A percentile compares a stretch with the other conserved stretches of the same genome.
These are phyloP conservation scores for Turritis glabra DNA, from an alignment of 345 rosid genomes.

Conservation along the genomic window DNA sequence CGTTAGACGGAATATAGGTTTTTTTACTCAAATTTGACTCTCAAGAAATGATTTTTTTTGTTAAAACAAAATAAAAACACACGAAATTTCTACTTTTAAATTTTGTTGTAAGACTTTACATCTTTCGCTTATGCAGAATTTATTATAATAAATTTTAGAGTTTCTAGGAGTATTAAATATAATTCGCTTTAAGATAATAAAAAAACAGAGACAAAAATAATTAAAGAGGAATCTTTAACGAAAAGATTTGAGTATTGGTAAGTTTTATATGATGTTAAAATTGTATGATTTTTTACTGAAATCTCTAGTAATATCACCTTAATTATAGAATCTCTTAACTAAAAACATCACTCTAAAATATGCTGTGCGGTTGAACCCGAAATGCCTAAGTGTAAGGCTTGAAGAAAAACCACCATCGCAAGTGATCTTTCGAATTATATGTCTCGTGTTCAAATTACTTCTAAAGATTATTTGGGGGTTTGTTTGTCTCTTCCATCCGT, in stretches of 20 bases:
- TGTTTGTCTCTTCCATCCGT: background rate
- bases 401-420: background rate
- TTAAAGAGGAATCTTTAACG: too few species aligned
- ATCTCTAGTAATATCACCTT: background rate
- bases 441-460: too few species aligned
- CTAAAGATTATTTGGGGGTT: background rate
- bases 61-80: background rate
- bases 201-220: too few species aligned
- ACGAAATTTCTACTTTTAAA: background rate
- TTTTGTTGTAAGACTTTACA: background rate
- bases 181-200: too few species aligned
- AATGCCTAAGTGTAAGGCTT: background rate
- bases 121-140: too few species aligned
- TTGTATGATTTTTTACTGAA: background rate
- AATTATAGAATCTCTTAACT: background rate
- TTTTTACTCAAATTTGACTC: background rate
- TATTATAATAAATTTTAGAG: too few species aligned
- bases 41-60: background rate
- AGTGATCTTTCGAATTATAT: background rate
- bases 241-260: background rate
- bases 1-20: background rate
- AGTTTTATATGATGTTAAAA: background rate
- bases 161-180: too few species aligned
- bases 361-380: background rate
- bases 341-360: background rate